Percentiles rank a stretch among this genome's conserved stretches.
Conservation (phyloP, 1,284 basidiomycete genomes). For the Irpex rosettiformis region DNA sequence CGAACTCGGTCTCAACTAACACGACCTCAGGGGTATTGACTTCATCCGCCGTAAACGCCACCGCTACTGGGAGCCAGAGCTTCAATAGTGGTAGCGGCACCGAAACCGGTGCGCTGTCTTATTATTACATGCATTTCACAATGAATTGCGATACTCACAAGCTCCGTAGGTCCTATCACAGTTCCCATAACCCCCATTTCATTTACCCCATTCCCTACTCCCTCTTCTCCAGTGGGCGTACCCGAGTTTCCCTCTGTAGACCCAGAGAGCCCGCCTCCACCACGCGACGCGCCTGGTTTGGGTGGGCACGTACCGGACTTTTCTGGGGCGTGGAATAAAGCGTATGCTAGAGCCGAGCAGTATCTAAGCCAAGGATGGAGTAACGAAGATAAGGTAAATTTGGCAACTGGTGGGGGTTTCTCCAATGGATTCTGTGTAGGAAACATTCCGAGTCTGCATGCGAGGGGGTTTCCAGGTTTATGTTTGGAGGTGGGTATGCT, state of each 20-base stretch:
- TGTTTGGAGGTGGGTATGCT: slow-evolving; percentile 38
- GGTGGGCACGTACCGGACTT: slow-evolving; percentile 40
- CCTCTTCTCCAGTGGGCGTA: slow-evolving; percentile 27
- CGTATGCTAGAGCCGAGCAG: slow-evolving; percentile 34
- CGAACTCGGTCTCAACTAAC: slow-evolving; percentile 2
- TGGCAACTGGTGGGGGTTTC: slow-evolving; percentile 47
- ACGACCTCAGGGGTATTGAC: neutral
- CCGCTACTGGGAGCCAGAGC: slow-evolving; percentile 13
- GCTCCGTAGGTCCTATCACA: slow-evolving; percentile 18
- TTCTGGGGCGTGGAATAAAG: slow-evolving; percentile 36
- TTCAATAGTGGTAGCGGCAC: slow-evolving; percentile 22
- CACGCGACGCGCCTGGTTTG: slow-evolving; percentile 17
- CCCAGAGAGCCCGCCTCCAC: slow-evolving; percentile 27
- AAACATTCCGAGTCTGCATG: slow-evolving; percentile 35
- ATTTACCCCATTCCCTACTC: slow-evolving; percentile 32
- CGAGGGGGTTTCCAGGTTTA: slow-evolving; percentile 46
- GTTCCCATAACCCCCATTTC: slow-evolving; percentile 20
- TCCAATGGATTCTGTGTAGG: slow-evolving; percentile 38
- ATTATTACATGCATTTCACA: neutral
- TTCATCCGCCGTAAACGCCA: slow-evolving; percentile 7
- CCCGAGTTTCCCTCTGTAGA: slow-evolving; percentile 25
- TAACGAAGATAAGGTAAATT: slow-evolving; percentile 40
- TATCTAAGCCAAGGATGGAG: slow-evolving; percentile 31
- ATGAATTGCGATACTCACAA: neutral
- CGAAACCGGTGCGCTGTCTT: slow-evolving; percentile 19